phyloP scores from a whole-genome alignment of 2,329 filamentous ascomycete genomes.

The Albophoma yamanashiensis region DNA sequence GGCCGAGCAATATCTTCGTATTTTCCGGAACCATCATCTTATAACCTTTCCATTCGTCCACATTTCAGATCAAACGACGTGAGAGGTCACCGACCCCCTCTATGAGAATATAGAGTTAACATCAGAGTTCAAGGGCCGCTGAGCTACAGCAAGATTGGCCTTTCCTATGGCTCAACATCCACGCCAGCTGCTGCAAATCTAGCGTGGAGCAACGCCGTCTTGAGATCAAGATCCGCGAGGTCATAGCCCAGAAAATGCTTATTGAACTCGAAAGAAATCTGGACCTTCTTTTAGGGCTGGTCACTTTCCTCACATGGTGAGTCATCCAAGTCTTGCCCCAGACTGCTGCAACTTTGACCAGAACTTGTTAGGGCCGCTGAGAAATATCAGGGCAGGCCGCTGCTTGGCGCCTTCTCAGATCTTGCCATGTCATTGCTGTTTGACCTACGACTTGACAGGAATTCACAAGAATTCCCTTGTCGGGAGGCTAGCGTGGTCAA shows the following conservation, averaged over 20 bases:
- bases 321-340: neutral
- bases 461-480: conserved; percentile 4
- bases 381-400: conserved; percentile 4
- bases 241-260: conserved; percentile 8
- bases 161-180: conserved; percentile 25
- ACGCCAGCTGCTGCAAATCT: conserved; percentile 14
- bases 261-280: neutral
- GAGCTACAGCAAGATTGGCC: conserved; percentile 18
- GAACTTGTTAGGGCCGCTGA: conserved; percentile 4
- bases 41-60: conserved; percentile 16
- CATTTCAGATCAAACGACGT: conserved; percentile 8
- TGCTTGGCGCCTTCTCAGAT: conserved; percentile 4
- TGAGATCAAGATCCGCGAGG: conserved; percentile 8
- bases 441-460: conserved; percentile 9
- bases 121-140: conserved; percentile 3
- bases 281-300: neutral
- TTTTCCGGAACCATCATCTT: conserved; percentile 12
- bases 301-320: neutral
- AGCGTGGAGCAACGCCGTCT: conserved; percentile 10
- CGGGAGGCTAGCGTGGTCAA: conserved; percentile 5
- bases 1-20: conserved; percentile 5
- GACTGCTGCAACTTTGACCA: neutral
- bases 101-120: neutral
- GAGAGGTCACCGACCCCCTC: neutral
- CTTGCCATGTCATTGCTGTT: conserved; percentile 7